Percentiles rank a stretch among this genome's conserved stretches.
These are phyloP conservation scores for Clathrus columnatus DNA, from an alignment of 768 basidiomycete species.

Conservation along the genomic window DNA sequence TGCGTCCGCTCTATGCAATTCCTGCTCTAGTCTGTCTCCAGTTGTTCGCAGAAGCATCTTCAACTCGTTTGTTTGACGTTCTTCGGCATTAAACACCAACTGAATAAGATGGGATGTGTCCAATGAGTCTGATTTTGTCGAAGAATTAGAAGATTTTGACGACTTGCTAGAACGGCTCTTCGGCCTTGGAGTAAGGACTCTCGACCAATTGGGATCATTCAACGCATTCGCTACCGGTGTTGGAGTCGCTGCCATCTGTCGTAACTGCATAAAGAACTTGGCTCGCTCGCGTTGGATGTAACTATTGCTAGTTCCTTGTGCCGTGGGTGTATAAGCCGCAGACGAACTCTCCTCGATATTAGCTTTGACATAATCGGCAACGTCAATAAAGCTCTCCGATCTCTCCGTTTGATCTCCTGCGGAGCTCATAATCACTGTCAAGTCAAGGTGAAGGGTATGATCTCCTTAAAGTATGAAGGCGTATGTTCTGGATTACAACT, in stretches of 20 bases:
- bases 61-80: conserved; percentile 46
- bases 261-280: conserved; percentile 1
- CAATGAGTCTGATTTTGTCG: not conserved
- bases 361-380: not conserved
- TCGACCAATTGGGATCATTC: not conserved
- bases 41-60: conserved; percentile 44
- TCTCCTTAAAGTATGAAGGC: not conserved
- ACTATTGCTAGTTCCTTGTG: not conserved
- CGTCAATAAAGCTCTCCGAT: not conserved
- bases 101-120: conserved; percentile 18
- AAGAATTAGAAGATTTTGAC: not conserved
- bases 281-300: not conserved
- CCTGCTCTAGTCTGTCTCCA: conserved; percentile 46
- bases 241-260: conserved; percentile 1
- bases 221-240: not conserved
- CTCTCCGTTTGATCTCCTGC: not conserved
- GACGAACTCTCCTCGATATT: not conserved
- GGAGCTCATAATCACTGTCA: not conserved
- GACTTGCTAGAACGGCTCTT: not conserved
- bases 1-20: conserved; percentile 45
- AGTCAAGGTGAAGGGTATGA: not conserved
- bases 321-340: not conserved
- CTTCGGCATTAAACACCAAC: conserved; percentile 43
- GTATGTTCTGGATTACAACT: not conserved
- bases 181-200: conserved; percentile 1